Base-by-base conservation (phyloP, 164 flowering plant species). In the Stephania cephalantha region DNA sequence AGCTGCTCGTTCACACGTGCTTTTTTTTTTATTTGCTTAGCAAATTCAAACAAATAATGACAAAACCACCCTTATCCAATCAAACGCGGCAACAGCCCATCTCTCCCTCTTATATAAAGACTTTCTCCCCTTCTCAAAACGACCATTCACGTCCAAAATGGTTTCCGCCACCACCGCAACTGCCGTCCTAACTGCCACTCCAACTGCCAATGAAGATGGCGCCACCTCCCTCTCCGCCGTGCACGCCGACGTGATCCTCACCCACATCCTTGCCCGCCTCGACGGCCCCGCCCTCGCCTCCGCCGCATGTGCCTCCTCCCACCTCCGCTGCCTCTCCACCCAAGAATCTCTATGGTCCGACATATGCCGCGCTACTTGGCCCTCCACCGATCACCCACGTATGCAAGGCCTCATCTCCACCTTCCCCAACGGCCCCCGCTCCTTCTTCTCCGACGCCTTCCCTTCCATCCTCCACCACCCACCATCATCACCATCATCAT, bases 371-470 rank as follows among this genome's bases (percentile, higher is more conserved):
- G 15, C 85, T 77, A 82, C 85, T 1, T 92, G 92, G 94, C 98
- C 95, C 1, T 92, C 98, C 22, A 77, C 83, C 17, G 64, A 70
- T 52, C 68, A 84, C 48, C 88, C 87, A 25, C 81, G 80, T 45
- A 70, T 90, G 46, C 73, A 69, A 35, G 12, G 63, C 58, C 71
- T 85, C 79, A 82, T 91, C 83, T 79, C 86, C 75, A 5, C 82
- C 31, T 89, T 89, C 86, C 86, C 88, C 9, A 48, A 79, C 78
- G 88, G 87, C 73, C 85, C 83, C 84, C 90, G 87, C 31, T 87
- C 94, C 1, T 84, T 91, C 82, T 90, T 82, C 88, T 87, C 95
- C 77, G 90, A 91, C 76, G 80, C 90, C 10, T 92, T 81, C 78
- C 88, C 96, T 0, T 50, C 79, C 67, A 78, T 85, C 63, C 69